Evolutionary conservation across 768 basidiomycete species (phyloP), one percentile per base, ranked within the genome.

Genomic region (Lyophyllum atratum): DNA sequence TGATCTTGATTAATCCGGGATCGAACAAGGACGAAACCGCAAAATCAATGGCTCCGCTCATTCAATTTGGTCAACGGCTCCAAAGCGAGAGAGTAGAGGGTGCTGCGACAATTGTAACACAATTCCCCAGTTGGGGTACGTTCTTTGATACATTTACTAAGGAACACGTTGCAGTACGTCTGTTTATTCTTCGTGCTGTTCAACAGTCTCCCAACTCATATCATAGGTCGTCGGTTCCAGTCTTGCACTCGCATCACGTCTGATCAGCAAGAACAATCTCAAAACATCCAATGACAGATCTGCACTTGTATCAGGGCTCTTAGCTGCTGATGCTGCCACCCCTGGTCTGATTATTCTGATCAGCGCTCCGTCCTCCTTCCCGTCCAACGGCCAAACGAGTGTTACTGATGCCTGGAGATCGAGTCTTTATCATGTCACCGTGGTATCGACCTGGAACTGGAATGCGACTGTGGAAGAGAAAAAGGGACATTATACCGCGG

Each of bases 351-450:
- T 80, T 48, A 72, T 81, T 39, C 69, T 79, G 31, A 73, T 80
- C 48, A 71, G 69, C 22, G 69, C 76, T 0, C 80, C 78, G 2
- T 61, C 70, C 1, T 75, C 73, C 14, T 74, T 68, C 60, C 65
- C 64, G 2, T 69, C 66, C 6, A 64, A 66, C 25, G 72, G 72
- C 10, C 60, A 64, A 31, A 80, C 80, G 12, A 80, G 79, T 58
- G 73, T 80, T 21, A 78, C 75, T 1, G 71, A 73, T 29, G 75
- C 75, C 29, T 80, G 80, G 80, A 65, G 78, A 28, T 66, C 68
- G 7, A 78, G 76, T 50, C 34, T 82, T 3, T 80, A 76, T 55
- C 80, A 83, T 59, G 68, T 79, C 49, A 81, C 80, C 10, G 67
- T 74, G 22, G 66, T 77, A 31, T 69, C 74, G 6, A 51, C 67